These are phyloP conservation scores for Mortierella sp. DNA, from an alignment of 371 early-diverging fungal species.

Conservation along the genomic window DNA sequence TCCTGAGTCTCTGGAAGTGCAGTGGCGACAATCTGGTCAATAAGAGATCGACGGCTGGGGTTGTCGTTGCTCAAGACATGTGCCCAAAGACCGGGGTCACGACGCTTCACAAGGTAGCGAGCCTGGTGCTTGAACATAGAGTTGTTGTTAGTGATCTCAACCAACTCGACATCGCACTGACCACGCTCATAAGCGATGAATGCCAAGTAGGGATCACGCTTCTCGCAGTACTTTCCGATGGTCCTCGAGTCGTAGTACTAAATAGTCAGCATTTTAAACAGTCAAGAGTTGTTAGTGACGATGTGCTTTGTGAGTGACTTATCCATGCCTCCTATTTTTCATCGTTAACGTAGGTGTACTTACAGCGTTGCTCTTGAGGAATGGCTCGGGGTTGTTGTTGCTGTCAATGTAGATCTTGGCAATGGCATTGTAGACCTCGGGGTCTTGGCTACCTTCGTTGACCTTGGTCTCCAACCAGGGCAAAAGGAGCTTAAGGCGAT, in stretches of 20 bases:
- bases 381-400: slow-evolving; percentile 97
- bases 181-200: slow-evolving; percentile 96
- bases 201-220: slow-evolving; percentile 96
- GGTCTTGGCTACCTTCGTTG: slow-evolving; percentile 87
- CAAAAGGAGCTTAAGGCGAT: slow-evolving; percentile 93
- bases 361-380: slow-evolving; percentile 90
- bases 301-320: too few species aligned
- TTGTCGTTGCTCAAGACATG: slow-evolving; percentile 84
- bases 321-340: too few species aligned
- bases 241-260: slow-evolving; percentile 87
- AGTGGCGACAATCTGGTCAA: slow-evolving; percentile 90
- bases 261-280: slow-evolving; percentile 8
- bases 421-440: slow-evolving; percentile 93
- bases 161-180: slow-evolving; percentile 92
- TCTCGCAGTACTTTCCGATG: slow-evolving; percentile 97
- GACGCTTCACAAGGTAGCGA: slow-evolving; percentile 92
- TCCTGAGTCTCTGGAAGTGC: slow-evolving; percentile 96
- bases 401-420: slow-evolving; percentile 99
- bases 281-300: too few species aligned
- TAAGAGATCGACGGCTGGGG: slow-evolving; percentile 84
- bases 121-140: slow-evolving; percentile 99
- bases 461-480: slow-evolving; percentile 93
- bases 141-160: slow-evolving; percentile 95
- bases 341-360: not conserved
- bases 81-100: slow-evolving; percentile 88